phyloP scores from a whole-genome alignment of 768 basidiomycete species.

The Tubosaeta sp. region DNA sequence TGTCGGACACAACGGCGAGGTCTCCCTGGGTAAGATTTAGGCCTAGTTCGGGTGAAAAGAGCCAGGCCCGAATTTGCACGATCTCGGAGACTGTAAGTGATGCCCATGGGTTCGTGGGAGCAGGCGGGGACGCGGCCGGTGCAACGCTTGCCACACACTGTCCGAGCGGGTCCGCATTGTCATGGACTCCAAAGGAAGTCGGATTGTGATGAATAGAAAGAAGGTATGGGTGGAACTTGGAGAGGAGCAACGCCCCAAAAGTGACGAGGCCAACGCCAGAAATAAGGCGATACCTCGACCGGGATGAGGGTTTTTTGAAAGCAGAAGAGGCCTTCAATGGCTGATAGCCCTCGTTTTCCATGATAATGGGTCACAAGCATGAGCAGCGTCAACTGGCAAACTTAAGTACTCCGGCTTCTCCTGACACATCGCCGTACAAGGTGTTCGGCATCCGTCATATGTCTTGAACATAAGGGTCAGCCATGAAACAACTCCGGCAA shows the following conservation, averaged over 20 bases:
- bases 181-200: neutral
- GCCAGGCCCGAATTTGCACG: constrained; percentile 41
- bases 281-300: constrained; percentile 12
- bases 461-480: neutral
- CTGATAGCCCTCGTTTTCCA: constrained; percentile 19
- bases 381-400: neutral
- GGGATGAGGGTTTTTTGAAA: constrained; percentile 1
- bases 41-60: constrained; percentile 35
- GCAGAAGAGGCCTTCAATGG: constrained; percentile 7
- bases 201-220: neutral
- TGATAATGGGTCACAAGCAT: constrained; percentile 1
- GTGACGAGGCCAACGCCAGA: constrained; percentile 10
- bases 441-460: neutral
- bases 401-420: neutral
- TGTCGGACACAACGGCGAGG: constrained; percentile 39
- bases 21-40: constrained; percentile 46
- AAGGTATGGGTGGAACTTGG: constrained; percentile 3
- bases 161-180: constrained; percentile 13
- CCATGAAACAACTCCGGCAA: constrained; percentile 2
- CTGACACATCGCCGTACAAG: neutral
- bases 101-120: constrained; percentile 48
- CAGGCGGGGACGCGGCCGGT: constrained; percentile 37
- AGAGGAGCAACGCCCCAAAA: constrained; percentile 9
- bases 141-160: constrained; percentile 34
- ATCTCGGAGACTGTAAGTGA: constrained; percentile 45